Evolutionary conservation across 352 stramenopile species (phyloP), one percentile per base, ranked within the genome.

Genomic region (Detonula confervacea): DNA sequence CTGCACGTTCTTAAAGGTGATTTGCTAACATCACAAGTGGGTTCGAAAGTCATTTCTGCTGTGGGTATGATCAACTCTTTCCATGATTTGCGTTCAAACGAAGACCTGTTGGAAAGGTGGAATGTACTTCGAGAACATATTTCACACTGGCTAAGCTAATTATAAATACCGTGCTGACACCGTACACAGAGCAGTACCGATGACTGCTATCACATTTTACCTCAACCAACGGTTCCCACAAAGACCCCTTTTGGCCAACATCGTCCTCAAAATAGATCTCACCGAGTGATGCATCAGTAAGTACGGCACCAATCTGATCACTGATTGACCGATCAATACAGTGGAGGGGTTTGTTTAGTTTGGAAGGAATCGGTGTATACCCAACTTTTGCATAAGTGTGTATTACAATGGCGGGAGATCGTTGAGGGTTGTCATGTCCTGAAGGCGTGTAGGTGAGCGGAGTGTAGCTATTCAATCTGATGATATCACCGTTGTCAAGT

Each of bases 11-110:
- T 80, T 1, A 80, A 74, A 18, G 71, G 71, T 22, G 71, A 80
- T 65, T 61, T 77, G 42, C 30, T 73, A 7, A 73, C 76, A 35
- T 56, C 76, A 25, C 37, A 75, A 47, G 39, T 69, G 55, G 57
- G 70, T 54, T 76, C 68, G 9, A 60, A 80, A 49, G 59, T 80
- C 30, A 54, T 83, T 14, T 59, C 68, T 46, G 62, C 59, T 56
- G 63, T 83, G 16, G 70, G 62, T 44, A 76, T 73, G 46, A 76
- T 83, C 16, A 64, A 83, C 18, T 75, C 51, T 22, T 80, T 83
- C 66, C 63, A 62, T 59, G 62, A 68, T 11, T 44, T 65, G 33
- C 20, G 33, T 46, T 64, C 37, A 9, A 56, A 72, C n/a, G 62
- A 76, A 44, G 64, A 76, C 1, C 33, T 63, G 6, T 33, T 72